Base-by-base conservation (phyloP, 495 filamentous ascomycete genomes). In the Lasiosphaeriaceae sp. region DNA sequence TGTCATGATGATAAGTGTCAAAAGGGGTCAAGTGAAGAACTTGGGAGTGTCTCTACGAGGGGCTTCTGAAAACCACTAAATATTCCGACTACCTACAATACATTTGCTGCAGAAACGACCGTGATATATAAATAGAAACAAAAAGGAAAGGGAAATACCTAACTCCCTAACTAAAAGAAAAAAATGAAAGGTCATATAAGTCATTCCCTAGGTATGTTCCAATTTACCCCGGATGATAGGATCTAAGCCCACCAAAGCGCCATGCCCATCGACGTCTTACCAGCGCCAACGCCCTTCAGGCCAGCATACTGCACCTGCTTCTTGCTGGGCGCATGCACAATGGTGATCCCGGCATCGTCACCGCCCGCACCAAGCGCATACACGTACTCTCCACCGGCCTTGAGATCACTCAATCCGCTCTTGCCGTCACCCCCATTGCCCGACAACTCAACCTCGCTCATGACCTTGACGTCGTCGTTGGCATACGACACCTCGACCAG, bases 341-440 rank as follows among this genome's bases (percentile, higher is more conserved):
- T 83, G 3, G 66, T 66, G 48, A 85, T 66, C 2, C 73, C 68
- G 0, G 78, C 74, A n/a, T 65, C 52, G 0, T 58, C 69, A 0
- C 72, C 76, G 2, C 81, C 83, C 0, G 82, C 78, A 16, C 72
- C 71, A 7, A 86, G 63, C 0, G 78, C 79, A 62, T 84, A 86
- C 7, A 85, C 52, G 50, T 82, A 80, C 16, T 65, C 63, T 2
- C 83, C 83, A 0, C 66, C 69, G 1, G 74, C 72, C n/a, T 64
- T 55, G n/a, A 84, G 46, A 64, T 87, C 84, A 56, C 78, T 76
- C 55, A 86, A 64, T 0, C 83, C 83, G 3, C 63, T 64, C 55
- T 81, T 80, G 0, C 74, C 74, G 31, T 75, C 78, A 16, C 74
- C 74, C 31, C 74, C 78, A 14, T n/a, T 47, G 26, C 52, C 56